These are phyloP conservation scores for Actinomucor elegans DNA, from an alignment of 371 early-diverging fungal genomes.

Conservation along the genomic window DNA sequence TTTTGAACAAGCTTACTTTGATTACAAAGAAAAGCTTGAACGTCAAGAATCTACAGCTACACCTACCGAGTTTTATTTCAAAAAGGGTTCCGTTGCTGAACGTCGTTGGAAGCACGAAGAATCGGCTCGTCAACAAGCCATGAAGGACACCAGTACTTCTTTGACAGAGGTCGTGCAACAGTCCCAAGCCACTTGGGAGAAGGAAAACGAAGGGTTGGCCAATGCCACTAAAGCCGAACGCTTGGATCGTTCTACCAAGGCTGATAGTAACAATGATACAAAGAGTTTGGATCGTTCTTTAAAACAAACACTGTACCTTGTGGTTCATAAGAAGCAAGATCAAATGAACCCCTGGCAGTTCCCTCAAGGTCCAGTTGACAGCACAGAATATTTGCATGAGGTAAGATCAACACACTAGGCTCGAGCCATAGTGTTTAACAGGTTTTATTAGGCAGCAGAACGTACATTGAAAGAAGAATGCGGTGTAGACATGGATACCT, in stretches of 20 bases:
- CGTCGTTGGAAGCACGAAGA: constrained; percentile 67
- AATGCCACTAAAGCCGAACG: constrained; percentile 40
- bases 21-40: constrained; percentile 72
- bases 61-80: constrained; percentile 85
- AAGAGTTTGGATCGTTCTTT: constrained; percentile 77
- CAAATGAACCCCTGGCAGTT: constrained; percentile 70
- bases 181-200: constrained; percentile 31
- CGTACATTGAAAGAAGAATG: constrained; percentile 71
- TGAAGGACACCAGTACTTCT: constrained; percentile 28
- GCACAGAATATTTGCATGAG: constrained; percentile 74
- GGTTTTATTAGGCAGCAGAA: constrained; percentile 58
- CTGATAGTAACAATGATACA: constrained; percentile 65
- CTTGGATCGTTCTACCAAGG: constrained; percentile 61
- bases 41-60: constrained; percentile 66
- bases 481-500: constrained; percentile 80
- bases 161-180: constrained; percentile 35
- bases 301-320: constrained; percentile 71
- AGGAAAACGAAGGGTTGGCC: constrained; percentile 48
- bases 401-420: no score
- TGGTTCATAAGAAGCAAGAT: constrained; percentile 59
- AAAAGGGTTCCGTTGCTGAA: constrained; percentile 86
- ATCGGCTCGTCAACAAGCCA: constrained; percentile 42
- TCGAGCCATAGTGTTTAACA: background rate
- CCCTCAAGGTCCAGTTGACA: constrained; percentile 70
- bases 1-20: constrained; percentile 78